Percentiles rank a stretch among this genome's conserved stretches.
Conservation (phyloP, 192 early-diverging fungal genomes). For the Entomortierella parvispora region DNA sequence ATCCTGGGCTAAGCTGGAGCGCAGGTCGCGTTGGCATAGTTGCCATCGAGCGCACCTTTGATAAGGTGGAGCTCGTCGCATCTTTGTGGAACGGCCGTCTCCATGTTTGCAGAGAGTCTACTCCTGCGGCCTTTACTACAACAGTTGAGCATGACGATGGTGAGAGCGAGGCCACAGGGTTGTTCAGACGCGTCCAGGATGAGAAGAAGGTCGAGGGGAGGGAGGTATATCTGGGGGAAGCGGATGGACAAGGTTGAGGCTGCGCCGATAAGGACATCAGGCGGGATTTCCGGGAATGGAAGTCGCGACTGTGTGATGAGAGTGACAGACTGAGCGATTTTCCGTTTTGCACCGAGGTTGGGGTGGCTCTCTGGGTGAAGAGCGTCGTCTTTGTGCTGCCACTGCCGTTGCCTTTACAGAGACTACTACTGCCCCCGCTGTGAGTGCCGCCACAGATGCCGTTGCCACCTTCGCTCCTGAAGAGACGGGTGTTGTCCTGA, state of each 20-base stretch:
- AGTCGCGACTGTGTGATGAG: background rate
- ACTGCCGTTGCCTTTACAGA: no score
- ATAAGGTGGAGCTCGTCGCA: background rate
- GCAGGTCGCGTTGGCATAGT: slow-evolving; percentile 36
- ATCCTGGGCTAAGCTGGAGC: slow-evolving; percentile 6
- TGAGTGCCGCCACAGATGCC: no score
- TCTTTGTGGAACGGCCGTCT: slow-evolving; percentile 28
- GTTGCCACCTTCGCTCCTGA: no score
- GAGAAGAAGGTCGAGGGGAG: background rate
- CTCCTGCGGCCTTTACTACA: background rate
- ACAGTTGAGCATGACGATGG: background rate
- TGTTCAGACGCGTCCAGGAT: background rate
- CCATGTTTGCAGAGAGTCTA: slow-evolving; percentile 36
- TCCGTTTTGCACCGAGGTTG: slow-evolving; percentile 27
- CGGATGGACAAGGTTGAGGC: background rate
- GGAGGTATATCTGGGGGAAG: background rate
- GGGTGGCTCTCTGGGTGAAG: background rate
- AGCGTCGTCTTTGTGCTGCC: no score
- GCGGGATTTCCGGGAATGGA: slow-evolving; percentile 8
- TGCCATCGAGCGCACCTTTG: slow-evolving; percentile 17
- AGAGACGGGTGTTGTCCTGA: no score
- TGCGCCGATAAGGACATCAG: background rate
- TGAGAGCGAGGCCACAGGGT: background rate
- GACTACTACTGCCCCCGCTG: no score
- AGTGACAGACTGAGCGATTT: slow-evolving; percentile 10